Conservation (phyloP, 805 yeast genomes). For the Ogataea paraovalis region DNA sequence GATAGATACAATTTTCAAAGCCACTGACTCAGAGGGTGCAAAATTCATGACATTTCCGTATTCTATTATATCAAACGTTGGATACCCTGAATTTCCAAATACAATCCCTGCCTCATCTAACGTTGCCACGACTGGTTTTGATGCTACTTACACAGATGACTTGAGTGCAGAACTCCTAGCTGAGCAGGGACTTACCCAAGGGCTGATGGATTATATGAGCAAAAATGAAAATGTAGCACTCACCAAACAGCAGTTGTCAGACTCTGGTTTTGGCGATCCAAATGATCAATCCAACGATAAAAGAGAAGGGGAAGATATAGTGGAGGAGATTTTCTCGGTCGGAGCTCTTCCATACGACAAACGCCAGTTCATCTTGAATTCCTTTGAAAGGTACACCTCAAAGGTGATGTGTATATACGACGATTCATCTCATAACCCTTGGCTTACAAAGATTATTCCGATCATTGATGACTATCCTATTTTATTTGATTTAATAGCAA, state of each 20-base stretch:
- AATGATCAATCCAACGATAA: background rate
- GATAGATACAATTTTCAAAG: background rate
- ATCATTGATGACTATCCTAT: slow-evolving; percentile 10
- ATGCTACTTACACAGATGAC: background rate
- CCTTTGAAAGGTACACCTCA: slow-evolving; percentile 11
- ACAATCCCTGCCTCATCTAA: background rate
- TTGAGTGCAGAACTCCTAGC: background rate
- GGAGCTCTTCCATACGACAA: slow-evolving; percentile 5
- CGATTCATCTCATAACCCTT: slow-evolving; percentile 10
- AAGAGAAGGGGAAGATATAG: background rate
- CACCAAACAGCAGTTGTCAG: background rate
- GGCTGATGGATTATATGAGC: background rate
- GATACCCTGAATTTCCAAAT: background rate
- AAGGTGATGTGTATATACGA: slow-evolving; percentile 12
- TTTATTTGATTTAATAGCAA: slow-evolving; percentile 12
- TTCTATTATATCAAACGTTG: background rate
- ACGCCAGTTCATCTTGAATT: slow-evolving; percentile 10
- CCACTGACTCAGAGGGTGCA: background rate
- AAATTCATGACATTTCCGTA: background rate
- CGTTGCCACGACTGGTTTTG: background rate
- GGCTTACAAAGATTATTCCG: slow-evolving; percentile 12
- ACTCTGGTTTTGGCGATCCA: background rate
- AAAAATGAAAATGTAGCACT: background rate
- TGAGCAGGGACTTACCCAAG: background rate
- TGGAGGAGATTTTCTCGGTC: background rate